These are phyloP conservation scores for Cladosporium halotolerans DNA, from an alignment of 2,329 filamentous ascomycete genomes.

Conservation along the genomic window DNA sequence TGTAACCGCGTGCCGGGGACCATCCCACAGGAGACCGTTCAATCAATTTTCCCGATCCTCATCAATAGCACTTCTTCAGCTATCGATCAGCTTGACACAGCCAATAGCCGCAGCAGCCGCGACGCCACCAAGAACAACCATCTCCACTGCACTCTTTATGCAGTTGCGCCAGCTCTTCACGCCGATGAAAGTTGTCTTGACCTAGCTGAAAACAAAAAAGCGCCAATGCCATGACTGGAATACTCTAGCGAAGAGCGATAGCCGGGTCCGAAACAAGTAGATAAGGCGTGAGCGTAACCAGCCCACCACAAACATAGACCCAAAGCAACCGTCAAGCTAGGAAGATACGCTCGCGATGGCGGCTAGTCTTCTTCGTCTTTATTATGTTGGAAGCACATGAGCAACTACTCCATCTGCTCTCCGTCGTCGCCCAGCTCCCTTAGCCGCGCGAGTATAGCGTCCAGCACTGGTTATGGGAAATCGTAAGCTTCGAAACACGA, in stretches of 20 bases:
- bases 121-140: constrained; percentile 57
- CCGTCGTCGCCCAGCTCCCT: constrained; percentile 1
- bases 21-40: no score
- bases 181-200: constrained; percentile 51
- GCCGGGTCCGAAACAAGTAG: constrained; percentile 45
- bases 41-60: no score
- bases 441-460: constrained; percentile 6
- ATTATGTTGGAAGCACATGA: constrained; percentile 42
- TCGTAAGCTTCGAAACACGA: constrained; percentile 37
- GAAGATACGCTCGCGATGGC: constrained; percentile 38
- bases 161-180: constrained; percentile 40
- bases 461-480: constrained; percentile 28
- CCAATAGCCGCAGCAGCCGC: constrained; percentile 60
- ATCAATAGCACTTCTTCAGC: neutral
- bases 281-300: constrained; percentile 63
- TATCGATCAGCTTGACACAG: constrained; percentile 48
- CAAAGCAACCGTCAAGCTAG: constrained; percentile 58
- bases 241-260: constrained; percentile 47
- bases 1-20: no score
- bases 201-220: constrained; percentile 57
- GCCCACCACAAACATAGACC: constrained; percentile 64
- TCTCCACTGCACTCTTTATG: constrained; percentile 56
- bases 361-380: constrained; percentile 37
- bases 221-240: constrained; percentile 53
- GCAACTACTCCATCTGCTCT: constrained; percentile 38